Percentiles rank a stretch among this genome's conserved stretches.
Evolutionary conservation across 192 early-diverging fungal species (phyloP).

Genomic region (Coemansia sp.): DNA sequence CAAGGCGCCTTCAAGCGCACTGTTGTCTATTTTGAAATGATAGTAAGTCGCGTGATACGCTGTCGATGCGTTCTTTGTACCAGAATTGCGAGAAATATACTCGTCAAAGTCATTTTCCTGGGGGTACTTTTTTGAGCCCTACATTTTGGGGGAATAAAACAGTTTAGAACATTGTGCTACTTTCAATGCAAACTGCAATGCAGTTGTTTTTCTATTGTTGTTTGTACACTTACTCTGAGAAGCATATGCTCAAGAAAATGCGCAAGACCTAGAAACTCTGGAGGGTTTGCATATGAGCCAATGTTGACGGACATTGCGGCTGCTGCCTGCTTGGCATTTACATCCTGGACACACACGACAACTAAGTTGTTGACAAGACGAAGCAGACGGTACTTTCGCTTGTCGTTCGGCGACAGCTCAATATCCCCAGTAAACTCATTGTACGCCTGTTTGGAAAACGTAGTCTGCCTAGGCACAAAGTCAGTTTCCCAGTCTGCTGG

Average conservation of each 20-base stretch:
- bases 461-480: slow-evolving; percentile 1
- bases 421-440: slow-evolving; percentile 3
- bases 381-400: slow-evolving; percentile 56
- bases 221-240: slow-evolving; percentile 36
- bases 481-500: slow-evolving; percentile 6
- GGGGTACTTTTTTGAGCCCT: slow-evolving; percentile 63
- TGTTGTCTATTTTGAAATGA: slow-evolving; percentile 9
- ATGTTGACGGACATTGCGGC: slow-evolving; percentile 59
- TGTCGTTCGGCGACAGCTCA: slow-evolving; percentile 54
- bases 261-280: slow-evolving; percentile 60
- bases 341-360: slow-evolving; percentile 57
- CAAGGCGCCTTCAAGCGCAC: slow-evolving; percentile 40
- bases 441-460: not conserved
- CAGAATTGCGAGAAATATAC: slow-evolving; percentile 10
- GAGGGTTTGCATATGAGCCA: slow-evolving; percentile 58
- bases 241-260: slow-evolving; percentile 69
- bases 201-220: not conserved
- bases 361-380: slow-evolving; percentile 55
- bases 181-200: not conserved
- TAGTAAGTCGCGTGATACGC: slow-evolving; percentile 7
- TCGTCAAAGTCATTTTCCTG: slow-evolving; percentile 59
- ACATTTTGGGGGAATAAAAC: not conserved
- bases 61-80: slow-evolving; percentile 16
- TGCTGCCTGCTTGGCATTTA: slow-evolving; percentile 51
- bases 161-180: not conserved